phyloP scores from a whole-genome alignment of 176 grass and related monocot genomes.

The Elymus sibiricus region DNA sequence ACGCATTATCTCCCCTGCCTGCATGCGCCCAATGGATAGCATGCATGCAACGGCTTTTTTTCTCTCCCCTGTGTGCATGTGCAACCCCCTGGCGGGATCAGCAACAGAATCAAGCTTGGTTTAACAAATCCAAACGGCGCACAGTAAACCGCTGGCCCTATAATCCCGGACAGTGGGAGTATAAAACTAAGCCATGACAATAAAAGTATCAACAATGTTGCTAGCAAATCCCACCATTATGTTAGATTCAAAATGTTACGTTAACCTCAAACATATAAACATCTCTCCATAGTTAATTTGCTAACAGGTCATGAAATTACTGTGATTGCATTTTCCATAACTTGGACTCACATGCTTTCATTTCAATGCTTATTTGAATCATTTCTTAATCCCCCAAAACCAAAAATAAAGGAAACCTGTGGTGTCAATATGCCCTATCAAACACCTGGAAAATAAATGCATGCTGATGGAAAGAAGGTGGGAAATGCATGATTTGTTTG shows the following conservation, averaged over 20 bases:
- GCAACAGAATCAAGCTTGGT: too few relatives aligned
- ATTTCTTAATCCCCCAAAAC: not conserved
- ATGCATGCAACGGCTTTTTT: too few relatives aligned
- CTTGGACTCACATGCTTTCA: not conserved
- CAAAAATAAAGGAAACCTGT: not conserved
- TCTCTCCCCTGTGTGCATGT: too few relatives aligned
- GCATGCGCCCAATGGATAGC: too few relatives aligned
- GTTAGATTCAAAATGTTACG: not conserved
- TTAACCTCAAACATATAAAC: not conserved
- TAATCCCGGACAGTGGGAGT: too few relatives aligned
- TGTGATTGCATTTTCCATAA: not conserved
- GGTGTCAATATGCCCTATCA: not conserved
- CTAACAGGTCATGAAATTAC: not conserved
- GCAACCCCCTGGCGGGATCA: too few relatives aligned
- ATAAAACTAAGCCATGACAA: too few relatives aligned
- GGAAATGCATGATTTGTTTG: not conserved
- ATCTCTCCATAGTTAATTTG: too few relatives aligned
- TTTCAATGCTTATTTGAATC: not conserved
- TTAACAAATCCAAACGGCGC: too few relatives aligned
- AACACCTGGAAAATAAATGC: not conserved
- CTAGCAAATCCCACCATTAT: not conserved
- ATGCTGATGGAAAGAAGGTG: not conserved
- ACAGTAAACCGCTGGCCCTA: too few relatives aligned
- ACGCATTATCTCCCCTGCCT: too few relatives aligned
- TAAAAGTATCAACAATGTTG: too few relatives aligned